These are phyloP conservation scores for Cicer judaicum DNA, from an alignment of 306 rosid genomes.

Conservation along the genomic window DNA sequence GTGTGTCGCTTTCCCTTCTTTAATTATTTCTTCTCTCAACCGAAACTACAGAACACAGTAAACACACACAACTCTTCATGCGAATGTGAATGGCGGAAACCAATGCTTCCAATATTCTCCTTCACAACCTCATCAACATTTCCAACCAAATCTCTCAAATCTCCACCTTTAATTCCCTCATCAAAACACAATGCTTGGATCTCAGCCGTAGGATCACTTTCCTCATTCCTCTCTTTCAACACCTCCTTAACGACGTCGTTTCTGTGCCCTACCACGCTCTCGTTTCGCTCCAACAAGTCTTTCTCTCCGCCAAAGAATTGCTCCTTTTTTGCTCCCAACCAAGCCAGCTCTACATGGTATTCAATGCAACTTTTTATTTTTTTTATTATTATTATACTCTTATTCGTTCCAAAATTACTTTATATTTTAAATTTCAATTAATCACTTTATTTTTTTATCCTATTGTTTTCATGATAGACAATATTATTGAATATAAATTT, in stretches of 20 bases:
- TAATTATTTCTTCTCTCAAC: too few relatives aligned
- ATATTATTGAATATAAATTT: too few relatives aligned
- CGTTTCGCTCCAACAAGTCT: conserved; percentile 19
- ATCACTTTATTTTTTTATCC: too few relatives aligned
- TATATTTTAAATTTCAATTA: too few relatives aligned
- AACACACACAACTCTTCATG: not conserved
- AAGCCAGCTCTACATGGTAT: conserved; percentile 54
- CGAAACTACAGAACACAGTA: not conserved
- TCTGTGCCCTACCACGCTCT: conserved; percentile 5
- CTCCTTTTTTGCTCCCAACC: conserved; percentile 38
- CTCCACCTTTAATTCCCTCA: conserved; percentile 31
- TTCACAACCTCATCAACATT: conserved; percentile 24
- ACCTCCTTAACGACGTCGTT: conserved; percentile 36
- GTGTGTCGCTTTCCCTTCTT: too few relatives aligned
- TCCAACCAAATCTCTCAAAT: conserved; percentile 40
- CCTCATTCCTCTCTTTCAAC: conserved; percentile 47
- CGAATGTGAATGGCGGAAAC: conserved; percentile 27
- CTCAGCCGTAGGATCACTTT: conserved; percentile 50
- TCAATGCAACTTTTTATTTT: not conserved
- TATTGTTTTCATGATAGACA: too few relatives aligned
- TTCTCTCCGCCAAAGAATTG: conserved; percentile 38
- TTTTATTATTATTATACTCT: not conserved
- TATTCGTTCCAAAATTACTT: not conserved
- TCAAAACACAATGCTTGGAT: conserved; percentile 46
- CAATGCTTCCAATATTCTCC: conserved; percentile 2